Conservation (phyloP, 2,329 filamentous ascomycete species). For the Arthrobotrys entomopaga region DNA sequence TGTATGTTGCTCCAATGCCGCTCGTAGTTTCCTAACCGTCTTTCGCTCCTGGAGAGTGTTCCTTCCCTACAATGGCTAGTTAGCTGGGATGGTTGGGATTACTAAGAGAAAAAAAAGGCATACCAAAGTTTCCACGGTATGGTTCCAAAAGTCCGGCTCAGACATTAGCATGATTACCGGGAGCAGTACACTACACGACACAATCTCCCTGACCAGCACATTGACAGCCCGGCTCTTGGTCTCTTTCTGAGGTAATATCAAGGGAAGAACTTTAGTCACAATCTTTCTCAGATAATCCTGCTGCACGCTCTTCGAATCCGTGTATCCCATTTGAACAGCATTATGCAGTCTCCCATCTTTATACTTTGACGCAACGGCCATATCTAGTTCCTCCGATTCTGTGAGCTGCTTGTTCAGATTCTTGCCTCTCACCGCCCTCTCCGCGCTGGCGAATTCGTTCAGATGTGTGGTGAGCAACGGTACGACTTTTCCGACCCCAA, state of each 20-base stretch:
- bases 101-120: conserved; percentile 53
- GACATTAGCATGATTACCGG: conserved; percentile 82
- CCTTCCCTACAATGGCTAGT: conserved; percentile 68
- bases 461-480: conserved; percentile 90
- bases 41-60: conserved; percentile 93
- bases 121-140: conserved; percentile 86
- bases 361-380: conserved; percentile 95
- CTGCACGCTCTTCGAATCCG: conserved; percentile 83
- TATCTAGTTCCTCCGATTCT: conserved; percentile 93
- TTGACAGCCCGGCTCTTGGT: conserved; percentile 82
- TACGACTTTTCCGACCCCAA: conserved; percentile 81
- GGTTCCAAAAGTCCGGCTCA: conserved; percentile 97
- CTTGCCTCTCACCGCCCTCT: conserved; percentile 83
- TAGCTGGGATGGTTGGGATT: not conserved
- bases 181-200: conserved; percentile 88
- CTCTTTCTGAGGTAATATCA: conserved; percentile 77
- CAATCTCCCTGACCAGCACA: conserved; percentile 84
- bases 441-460: conserved; percentile 88
- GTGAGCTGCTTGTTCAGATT: conserved; percentile 90
- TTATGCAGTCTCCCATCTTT: conserved; percentile 86
- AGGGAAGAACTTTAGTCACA: conserved; percentile 76
- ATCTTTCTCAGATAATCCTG: conserved; percentile 86
- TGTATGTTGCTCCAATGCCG: conserved; percentile 92
- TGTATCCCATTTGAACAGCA: conserved; percentile 82
- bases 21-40: conserved; percentile 88